These are phyloP conservation scores for Acer campestre DNA, from an alignment of 345 rosid genomes.

Conservation along the genomic window DNA sequence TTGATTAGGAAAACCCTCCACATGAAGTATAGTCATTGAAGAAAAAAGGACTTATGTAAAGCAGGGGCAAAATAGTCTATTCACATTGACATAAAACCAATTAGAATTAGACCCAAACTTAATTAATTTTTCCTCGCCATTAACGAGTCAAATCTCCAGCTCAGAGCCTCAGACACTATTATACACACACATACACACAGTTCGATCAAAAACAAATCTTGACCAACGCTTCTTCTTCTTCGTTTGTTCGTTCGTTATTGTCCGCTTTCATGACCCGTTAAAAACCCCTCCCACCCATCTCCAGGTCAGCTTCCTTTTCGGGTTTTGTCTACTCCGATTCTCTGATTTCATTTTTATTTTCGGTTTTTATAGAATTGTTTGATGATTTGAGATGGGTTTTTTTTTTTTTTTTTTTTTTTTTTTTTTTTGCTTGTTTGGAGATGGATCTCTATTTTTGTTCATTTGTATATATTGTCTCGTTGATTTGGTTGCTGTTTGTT, in stretches of 20 bases:
- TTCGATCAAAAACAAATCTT: not conserved
- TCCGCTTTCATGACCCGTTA: not conserved
- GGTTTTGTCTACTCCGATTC: not conserved
- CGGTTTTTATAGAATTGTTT: too few relatives aligned
- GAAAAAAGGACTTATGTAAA: not conserved
- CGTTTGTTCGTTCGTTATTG: not conserved
- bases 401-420: not conserved
- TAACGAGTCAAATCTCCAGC: slow-evolving; percentile 10
- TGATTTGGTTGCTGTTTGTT: not conserved
- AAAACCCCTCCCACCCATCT: not conserved
- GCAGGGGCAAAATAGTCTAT: not conserved
- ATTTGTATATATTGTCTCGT: not conserved
- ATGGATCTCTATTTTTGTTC: slow-evolving; percentile 2
- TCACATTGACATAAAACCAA: not conserved
- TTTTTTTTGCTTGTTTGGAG: not conserved
- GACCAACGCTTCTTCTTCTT: not conserved
- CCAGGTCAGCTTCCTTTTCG: not conserved
- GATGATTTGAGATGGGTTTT: not conserved
- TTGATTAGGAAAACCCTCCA: not conserved
- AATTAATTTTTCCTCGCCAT: not conserved
- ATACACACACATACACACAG: not conserved
- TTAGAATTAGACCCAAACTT: not conserved
- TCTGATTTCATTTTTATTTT: too few relatives aligned
- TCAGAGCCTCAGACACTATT: not conserved
- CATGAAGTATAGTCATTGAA: too few relatives aligned